Evolutionary conservation across 352 stramenopile genomes (phyloP), one percentile per base, ranked within the genome.

Genomic region (Aphanomyces euteiches): DNA sequence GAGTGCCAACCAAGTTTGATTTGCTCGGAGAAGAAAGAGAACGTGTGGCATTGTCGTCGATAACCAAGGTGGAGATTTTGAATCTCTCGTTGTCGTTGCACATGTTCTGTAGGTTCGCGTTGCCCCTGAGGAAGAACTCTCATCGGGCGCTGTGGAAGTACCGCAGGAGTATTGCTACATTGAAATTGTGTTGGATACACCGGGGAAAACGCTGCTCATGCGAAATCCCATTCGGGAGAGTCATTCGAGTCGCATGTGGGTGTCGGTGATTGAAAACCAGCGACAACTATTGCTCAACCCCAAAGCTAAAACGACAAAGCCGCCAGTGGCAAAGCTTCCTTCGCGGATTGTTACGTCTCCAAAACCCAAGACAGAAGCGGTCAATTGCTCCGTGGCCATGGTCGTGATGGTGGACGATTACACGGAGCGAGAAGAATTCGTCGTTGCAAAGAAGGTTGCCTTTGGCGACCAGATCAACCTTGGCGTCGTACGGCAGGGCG

Each of bases 201-300:
- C 83, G n/a, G 80, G 84, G 0, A 77, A 61, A 37, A 61, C 79
- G n/a, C 89, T 90, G 58, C 75, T 93, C 40, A 93, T 93, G 86
- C 84, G 86, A 56, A 78, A 81, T 40, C 71, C 80, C 0, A 75
- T 90, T 67, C 77, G 73, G 7, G 81, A 91, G 69, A 82, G 83
- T n/a, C 90, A 83, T 58, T 90, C 86, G 58, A 91, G 84, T 57
- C 84, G 92, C 72, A 90, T 82, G 77, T 93, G 86, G 86, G 90
- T 85, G 7, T 90, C 90, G 58, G 83, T 82, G 38, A 89, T 93
- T 67, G 84, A 92, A 64, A 82, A 92, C 72, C 86, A 93, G 74
- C 84, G 86, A 74, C 90, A 93, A 66, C 80, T 84, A 38, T 58
- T 90, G 38, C 77, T 76, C 7, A 19, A 67, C 39, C 59, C 59